Base-by-base conservation (phyloP, 331 rosid genomes). In the Acacia concinna region DNA sequence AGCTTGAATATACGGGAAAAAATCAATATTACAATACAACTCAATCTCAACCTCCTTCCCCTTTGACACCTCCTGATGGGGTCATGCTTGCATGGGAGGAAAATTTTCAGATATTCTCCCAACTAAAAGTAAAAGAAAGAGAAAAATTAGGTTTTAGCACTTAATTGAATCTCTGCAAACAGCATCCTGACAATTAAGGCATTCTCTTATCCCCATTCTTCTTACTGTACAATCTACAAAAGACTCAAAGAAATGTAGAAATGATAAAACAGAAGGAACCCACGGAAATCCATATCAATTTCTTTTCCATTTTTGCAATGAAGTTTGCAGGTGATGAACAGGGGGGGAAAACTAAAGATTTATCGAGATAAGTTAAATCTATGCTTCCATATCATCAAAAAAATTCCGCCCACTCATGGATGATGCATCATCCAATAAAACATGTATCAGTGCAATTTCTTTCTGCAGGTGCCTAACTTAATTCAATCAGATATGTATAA, bases 131-230 rank as follows among this genome's bases (percentile, higher is more conserved):
- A 63, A 62, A 71, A 77, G 65, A 70, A 44, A 74, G 70, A 57
- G 68, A 34, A 75, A 54, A 75, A 28, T 41, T 30, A 5, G 68
- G 68, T 11, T 49, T 79, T 46, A 74, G 34, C 74, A 38, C 73
- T 71, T 31, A 67, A 68, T 4, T 18, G 73, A 72, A 73, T 77
- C 77, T 73, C 30, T 4, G 63, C 12, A 59, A 56, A 74, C 41
- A 47, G 82, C 56, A 56, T 41, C 30, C 30, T 72, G 73, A 37
- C 54, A 80, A 77, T 37, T 71, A 76, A 72, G 47, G 31, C 65
- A 30, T 46, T 51, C 32, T 44, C 65, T 41, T 44, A 17, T 35
- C 21, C 73, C 21, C 73, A 14, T 59, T 68, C 27, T 51, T 69
- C 23, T 44, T 27, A 43, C 8, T 28, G 56, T 38, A 74, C 47